Evolutionary conservation across 1,284 basidiomycete species (phyloP), one percentile per base, ranked within the genome.

Genomic region (Puccinia novopanici): DNA sequence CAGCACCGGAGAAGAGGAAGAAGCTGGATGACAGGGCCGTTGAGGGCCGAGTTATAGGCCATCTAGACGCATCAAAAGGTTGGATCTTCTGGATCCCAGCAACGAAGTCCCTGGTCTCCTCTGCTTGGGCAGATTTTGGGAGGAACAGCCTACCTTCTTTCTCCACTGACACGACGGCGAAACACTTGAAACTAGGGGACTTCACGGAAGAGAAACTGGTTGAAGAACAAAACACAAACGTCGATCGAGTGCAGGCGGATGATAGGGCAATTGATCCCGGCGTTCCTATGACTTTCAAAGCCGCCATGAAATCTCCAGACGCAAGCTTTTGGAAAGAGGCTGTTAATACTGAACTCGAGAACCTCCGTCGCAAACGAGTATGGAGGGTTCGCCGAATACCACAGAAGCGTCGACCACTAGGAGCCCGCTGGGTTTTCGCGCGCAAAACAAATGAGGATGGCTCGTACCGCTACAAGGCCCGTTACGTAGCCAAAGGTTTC

Each of bases 51-150:
- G 63, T 42, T 37, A 34, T 67, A 9, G 27, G n/a, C 9, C 40
- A 67, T 22, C 13, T 67, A 12, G 12, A 10, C 4, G 40, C 15
- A 30, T 37, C 30, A 4, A 67, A 67, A 45, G 65, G 65, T 3
- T 67, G 65, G 37, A n/a, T 15, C 13, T 67, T 67, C 40, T 67
- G 40, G 37, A 24, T 67, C 37, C 65, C 65, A 5, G 15, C 8
- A 42, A 42, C 37, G 9, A 45, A 45, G 40, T 6, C 5, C 15
- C 30, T 40, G 40, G 37, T 45, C 4, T 45, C 30, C 27, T 67
- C 65, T n/a, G 65, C 65, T 37, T 67, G 65, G 65, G 65, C 40
- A 37, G 40, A 40, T 13, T 67, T 67, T n/a, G 30, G 52, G 5
- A 8, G 19, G 5, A 34, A 67, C 22, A 9, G 8, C 37, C 42